These are phyloP conservation scores for Lentinula detonsa DNA, from an alignment of 768 basidiomycete genomes.

Conservation along the genomic window DNA sequence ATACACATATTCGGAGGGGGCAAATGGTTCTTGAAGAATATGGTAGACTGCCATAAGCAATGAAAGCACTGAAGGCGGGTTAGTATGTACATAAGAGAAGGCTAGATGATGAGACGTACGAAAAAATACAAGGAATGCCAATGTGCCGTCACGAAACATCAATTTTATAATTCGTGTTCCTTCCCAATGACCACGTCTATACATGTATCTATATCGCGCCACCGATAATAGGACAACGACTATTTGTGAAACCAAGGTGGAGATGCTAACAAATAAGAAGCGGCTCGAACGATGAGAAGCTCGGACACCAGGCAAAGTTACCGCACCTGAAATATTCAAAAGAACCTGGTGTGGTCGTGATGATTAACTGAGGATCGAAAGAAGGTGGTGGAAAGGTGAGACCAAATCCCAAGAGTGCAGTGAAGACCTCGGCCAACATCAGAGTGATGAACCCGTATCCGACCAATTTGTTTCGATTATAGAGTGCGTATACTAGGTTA, in stretches of 20 bases:
- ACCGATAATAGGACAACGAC: slow-evolving; percentile 7
- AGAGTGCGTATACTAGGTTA: slow-evolving; percentile 23
- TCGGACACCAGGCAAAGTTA: neutral
- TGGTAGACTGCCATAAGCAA: slow-evolving; percentile 8
- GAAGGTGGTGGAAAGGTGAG: slow-evolving; percentile 6
- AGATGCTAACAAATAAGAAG: neutral
- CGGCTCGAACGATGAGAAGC: neutral
- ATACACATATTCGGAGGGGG: slow-evolving; percentile 8
- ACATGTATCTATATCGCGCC: slow-evolving; percentile 4
- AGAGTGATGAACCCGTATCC: slow-evolving; percentile 13
- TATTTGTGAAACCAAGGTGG: slow-evolving; percentile 10
- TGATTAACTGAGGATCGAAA: slow-evolving; percentile 5
- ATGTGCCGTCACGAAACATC: slow-evolving; percentile 10
- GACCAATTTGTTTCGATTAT: slow-evolving; percentile 18
- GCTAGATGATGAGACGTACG: neutral
- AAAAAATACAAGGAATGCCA: slow-evolving; percentile 10
- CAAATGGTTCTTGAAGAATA: neutral
- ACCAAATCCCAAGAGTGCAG: slow-evolving; percentile 3
- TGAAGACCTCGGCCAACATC: slow-evolving; percentile 11
- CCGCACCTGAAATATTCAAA: slow-evolving; percentile 12
- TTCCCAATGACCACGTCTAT: neutral
- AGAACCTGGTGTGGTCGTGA: slow-evolving; percentile 8
- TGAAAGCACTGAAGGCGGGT: slow-evolving; percentile 3
- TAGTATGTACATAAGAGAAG: neutral
- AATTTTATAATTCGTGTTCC: slow-evolving; percentile 6